phyloP scores from a whole-genome alignment of 176 grass and related monocot species.

The Otatea glauca region DNA sequence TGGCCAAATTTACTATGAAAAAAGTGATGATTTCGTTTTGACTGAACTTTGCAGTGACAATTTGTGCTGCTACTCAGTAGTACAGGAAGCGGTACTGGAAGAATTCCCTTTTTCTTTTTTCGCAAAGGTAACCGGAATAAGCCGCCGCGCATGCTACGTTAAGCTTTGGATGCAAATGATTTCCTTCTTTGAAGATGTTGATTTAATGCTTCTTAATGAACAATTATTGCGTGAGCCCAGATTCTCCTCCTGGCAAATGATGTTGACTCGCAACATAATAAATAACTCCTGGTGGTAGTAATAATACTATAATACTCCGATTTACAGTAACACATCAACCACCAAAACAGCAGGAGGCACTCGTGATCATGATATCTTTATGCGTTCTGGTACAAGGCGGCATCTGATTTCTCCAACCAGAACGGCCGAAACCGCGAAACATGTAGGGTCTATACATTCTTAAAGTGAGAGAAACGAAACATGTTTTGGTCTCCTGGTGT shows the following conservation, averaged over 20 bases:
- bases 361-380: slow-evolving; percentile 44
- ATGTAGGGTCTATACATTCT: slow-evolving; percentile 56
- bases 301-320: background rate
- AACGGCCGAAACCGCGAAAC: slow-evolving; percentile 3
- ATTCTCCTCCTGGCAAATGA: background rate
- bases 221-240: background rate
- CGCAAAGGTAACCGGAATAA: background rate
- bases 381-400: slow-evolving; percentile 41
- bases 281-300: background rate
- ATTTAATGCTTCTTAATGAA: background rate
- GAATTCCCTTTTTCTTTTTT: no score
- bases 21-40: background rate
- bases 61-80: background rate
- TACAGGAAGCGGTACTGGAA: background rate
- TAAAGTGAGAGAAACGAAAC: background rate
- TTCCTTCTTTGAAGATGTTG: background rate
- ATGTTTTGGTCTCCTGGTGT: slow-evolving; percentile 40
- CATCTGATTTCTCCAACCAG: slow-evolving; percentile 36
- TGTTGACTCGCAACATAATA: background rate
- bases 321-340: slow-evolving; percentile 26
- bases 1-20: no score
- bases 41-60: background rate
- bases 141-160: background rate
- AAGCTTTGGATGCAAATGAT: background rate
- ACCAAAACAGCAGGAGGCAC: slow-evolving; percentile 30